Percentiles rank a stretch among this genome's conserved stretches.
phyloP scores from a whole-genome alignment of 1,139 yeast species.

The Yamadazyma sp. region DNA sequence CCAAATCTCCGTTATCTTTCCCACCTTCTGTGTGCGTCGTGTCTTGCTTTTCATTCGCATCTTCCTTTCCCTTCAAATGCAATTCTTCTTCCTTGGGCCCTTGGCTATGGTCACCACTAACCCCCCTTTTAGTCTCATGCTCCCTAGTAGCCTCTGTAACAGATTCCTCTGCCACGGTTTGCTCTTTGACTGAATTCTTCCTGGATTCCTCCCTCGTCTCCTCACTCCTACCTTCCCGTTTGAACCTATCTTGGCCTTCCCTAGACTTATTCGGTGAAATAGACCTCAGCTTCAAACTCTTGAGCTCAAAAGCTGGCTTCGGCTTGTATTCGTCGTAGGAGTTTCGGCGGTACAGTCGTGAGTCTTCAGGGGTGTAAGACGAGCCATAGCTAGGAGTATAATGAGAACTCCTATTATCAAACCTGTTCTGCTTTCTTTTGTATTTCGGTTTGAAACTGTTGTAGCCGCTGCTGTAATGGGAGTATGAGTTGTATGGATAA shows the following conservation, averaged over 20 bases:
- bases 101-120: too few species aligned
- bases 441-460: conserved; percentile 3
- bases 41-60: neutral
- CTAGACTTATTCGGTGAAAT: conserved; percentile 1
- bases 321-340: conserved; percentile 11
- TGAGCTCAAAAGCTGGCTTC: conserved; percentile 18
- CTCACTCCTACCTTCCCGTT: neutral
- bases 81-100: neutral
- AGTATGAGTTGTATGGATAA: neutral
- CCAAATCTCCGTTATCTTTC: too few species aligned
- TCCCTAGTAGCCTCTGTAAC: too few species aligned
- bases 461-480: neutral
- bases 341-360: conserved; percentile 1
- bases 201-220: neutral
- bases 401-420: conserved; percentile 4
- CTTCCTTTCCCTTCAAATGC: neutral
- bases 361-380: conserved; percentile 1
- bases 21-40: too few species aligned
- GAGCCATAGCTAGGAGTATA: conserved; percentile 2
- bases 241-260: conserved; percentile 2
- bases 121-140: too few species aligned
- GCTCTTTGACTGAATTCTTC: neutral
- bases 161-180: too few species aligned
- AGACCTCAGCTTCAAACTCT: conserved; percentile 10
- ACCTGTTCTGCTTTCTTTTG: conserved; percentile 1